Evolutionary conservation across 2,329 filamentous ascomycete genomes (phyloP), one percentile per base, ranked within the genome.

Genomic region (Penicillium oxalicum): DNA sequence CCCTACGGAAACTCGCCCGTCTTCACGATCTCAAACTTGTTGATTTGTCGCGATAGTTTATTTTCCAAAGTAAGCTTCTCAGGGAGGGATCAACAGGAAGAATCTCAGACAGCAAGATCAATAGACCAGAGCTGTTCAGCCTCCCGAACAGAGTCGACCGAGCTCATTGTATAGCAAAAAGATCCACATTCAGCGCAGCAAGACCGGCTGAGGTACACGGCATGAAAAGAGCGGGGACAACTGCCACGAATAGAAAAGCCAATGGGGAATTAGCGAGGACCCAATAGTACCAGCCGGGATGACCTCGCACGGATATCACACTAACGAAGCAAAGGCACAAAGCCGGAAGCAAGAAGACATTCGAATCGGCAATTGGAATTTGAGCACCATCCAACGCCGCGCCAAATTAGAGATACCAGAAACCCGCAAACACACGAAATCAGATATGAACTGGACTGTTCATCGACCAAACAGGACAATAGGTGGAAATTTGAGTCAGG

Each of bases 81-180:
- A 18, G 18, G 18, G 2, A 18, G 18, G 18, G 18, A 18, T 18
- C 18, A 18, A 18, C 18, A 18, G 2, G 18, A 18, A 18, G 18
- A 18, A 18, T 18, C 2, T 18, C 18, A 18, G 18, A 18, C 18
- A 18, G 18, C 18, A 18, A 18, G 18, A 18, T 18, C 18, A 18
- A 18, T 32, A 32, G 4, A 32, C 4, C 11, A 32, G 29, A 32
- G 7, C 11, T 11, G 4, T 32, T 8, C 2, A 32, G 7, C 40
- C 18, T 42, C n/a, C 32, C 1, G 13, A 32, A 50, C 49, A 34
- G 45, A 48, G 40, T 52, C 52, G 48, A 57, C 55, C 52, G 56
- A 54, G 56, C 55, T 50, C 58, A 55, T 43, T 53, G 55, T 59
- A 56, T 62, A 51, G 49, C 54, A 53, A 58, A 54, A 48, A 52